phyloP scores from a whole-genome alignment of 441 rosid genomes.

The Croton setiger region DNA sequence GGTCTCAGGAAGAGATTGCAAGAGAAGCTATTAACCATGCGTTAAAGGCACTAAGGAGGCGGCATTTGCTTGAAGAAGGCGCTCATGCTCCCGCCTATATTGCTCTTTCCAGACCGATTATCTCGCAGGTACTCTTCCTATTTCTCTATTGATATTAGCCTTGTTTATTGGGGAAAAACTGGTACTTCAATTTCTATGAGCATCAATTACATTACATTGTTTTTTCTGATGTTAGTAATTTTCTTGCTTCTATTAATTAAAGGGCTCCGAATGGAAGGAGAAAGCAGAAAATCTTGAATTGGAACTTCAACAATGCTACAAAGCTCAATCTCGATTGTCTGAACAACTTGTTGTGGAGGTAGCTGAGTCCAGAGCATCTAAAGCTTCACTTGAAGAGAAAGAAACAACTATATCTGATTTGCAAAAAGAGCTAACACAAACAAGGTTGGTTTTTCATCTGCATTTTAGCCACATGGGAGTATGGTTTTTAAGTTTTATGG shows the following conservation, averaged over 20 bases:
- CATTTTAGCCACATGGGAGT: constrained; percentile 4
- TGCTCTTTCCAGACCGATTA: constrained; percentile 80
- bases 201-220: not conserved
- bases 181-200: not conserved
- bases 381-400: constrained; percentile 65
- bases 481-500: constrained; percentile 8
- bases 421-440: constrained; percentile 45
- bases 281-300: constrained; percentile 69
- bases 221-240: constrained; percentile 14
- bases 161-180: not conserved
- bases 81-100: constrained; percentile 80
- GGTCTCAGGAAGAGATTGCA: constrained; percentile 61
- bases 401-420: constrained; percentile 49
- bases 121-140: constrained; percentile 54
- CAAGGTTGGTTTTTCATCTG: constrained; percentile 37
- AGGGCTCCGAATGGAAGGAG: constrained; percentile 98
- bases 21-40: constrained; percentile 78
- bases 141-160: not conserved
- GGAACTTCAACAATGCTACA: constrained; percentile 90
- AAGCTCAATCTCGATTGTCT: constrained; percentile 83
- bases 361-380: constrained; percentile 71
- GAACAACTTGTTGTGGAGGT: constrained; percentile 91
- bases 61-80: constrained; percentile 88
- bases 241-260: constrained; percentile 19
- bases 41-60: constrained; percentile 67